Evolutionary conservation across 495 filamentous ascomycete genomes (phyloP), one percentile per base, ranked within the genome.

Genomic region (Tuber indicum): DNA sequence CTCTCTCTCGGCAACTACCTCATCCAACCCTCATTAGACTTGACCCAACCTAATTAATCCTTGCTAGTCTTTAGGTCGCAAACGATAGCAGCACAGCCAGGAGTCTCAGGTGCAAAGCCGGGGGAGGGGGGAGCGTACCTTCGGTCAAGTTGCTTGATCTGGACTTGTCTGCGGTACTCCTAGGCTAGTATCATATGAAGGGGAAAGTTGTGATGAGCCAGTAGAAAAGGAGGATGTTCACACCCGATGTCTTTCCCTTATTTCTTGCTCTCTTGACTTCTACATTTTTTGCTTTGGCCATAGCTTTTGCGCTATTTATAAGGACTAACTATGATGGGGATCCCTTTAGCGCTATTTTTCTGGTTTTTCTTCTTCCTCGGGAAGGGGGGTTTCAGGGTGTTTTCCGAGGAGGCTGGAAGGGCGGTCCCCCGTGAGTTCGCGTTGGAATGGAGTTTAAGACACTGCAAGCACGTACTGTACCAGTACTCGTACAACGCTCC

Each of bases 131-230:
- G 77, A n/a, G 52, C 41, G 72, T 71, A 78, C 62, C 71, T 36
- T 77, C 77, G 75, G 77, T 26, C 44, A 26, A 73, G 39, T 62
- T 79, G 36, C 77, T 78, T 58, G 36, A 77, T 79, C 47, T 23
- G 66, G 77, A 62, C 52, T 62, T 62, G 10, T 12, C 58, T 17
- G 58, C 58, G 26, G 58, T 66, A 66, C 52, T 9, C 8, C 32
- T 19, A 36, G 66, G 73, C 66, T 62, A 78, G 45, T 71, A 45
- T 14, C 44, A 21, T 39, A 44, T 47, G 4, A 42, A 45, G 36
- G 8, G 19, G 49, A 62, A 43, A 23, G 14, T 26, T 36, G 26
- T 17, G 26, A 36, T 66, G 32, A 14, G 58, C 58, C 6, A 66
- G 58, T 66, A 66, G 58, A 66, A 58, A 62, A 2, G n/a, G 52